Evolutionary conservation across 768 basidiomycete species (phyloP).

Genomic region (Suillus americanus): DNA sequence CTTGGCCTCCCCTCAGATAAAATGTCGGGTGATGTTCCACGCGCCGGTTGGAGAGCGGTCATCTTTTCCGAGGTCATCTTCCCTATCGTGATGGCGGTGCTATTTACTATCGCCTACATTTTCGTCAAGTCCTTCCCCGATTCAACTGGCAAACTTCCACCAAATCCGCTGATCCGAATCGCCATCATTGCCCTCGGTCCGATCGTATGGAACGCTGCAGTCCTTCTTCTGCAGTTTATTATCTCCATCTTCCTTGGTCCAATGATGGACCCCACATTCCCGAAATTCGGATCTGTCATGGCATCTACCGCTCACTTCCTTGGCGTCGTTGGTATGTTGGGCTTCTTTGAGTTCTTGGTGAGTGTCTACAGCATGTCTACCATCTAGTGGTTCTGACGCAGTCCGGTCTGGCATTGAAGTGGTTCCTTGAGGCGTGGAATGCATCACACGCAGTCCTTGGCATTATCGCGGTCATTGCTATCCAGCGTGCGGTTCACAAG

Average conservation of each 20-base stretch:
- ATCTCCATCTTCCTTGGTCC: slow-evolving; percentile 92
- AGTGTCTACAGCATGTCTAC: slow-evolving; percentile 27
- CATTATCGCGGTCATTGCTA: slow-evolving; percentile 85
- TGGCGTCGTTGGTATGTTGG: slow-evolving; percentile 84
- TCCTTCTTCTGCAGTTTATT: slow-evolving; percentile 86
- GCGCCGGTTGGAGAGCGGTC: slow-evolving; percentile 90
- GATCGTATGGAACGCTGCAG: slow-evolving; percentile 91
- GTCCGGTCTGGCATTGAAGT: slow-evolving; percentile 43
- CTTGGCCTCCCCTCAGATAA: slow-evolving; percentile 98
- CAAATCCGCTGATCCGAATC: slow-evolving; percentile 89
- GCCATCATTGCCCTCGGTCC: slow-evolving; percentile 92
- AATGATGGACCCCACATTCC: slow-evolving; percentile 79
- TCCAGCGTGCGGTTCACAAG: slow-evolving; percentile 93
- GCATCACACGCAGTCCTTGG: slow-evolving; percentile 92
- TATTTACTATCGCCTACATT: slow-evolving; percentile 89
- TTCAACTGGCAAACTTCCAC: slow-evolving; percentile 57
- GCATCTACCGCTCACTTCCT: slow-evolving; percentile 86
- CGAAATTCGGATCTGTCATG: slow-evolving; percentile 89
- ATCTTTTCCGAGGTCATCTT: slow-evolving; percentile 85
- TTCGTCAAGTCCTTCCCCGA: slow-evolving; percentile 88
- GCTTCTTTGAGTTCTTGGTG: slow-evolving; percentile 95
- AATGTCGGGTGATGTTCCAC: slow-evolving; percentile 90
- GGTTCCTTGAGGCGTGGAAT: slow-evolving; percentile 94
- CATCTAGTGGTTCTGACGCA: slow-evolving; percentile 13
- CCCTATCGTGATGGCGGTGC: slow-evolving; percentile 79